A percentile compares a stretch with the other conserved stretches of the same genome.
Conservation (phyloP, 2,329 filamentous ascomycete genomes). For the Microdochium nivale region DNA sequence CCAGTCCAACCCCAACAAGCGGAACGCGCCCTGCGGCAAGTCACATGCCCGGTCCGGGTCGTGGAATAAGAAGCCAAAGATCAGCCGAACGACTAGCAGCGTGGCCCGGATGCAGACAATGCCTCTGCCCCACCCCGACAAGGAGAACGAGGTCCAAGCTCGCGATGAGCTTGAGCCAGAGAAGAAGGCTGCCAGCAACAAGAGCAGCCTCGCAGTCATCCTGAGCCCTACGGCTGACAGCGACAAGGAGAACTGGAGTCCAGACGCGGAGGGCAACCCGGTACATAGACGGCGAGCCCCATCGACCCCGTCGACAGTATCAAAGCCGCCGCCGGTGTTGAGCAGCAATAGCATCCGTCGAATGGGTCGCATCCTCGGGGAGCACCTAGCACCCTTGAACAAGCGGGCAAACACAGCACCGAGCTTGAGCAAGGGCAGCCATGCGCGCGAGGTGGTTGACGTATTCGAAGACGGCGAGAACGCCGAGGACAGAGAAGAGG, state of each 20-base stretch:
- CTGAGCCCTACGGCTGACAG: slow-evolving; percentile 56
- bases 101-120: slow-evolving; percentile 49
- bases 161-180: slow-evolving; percentile 12
- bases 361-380: slow-evolving; percentile 29
- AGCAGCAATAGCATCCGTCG: slow-evolving; percentile 28
- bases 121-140: slow-evolving; percentile 14
- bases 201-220: slow-evolving; percentile 31
- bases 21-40: slow-evolving; percentile 41
- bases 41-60: slow-evolving; percentile 16
- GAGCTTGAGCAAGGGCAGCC: slow-evolving; percentile 10
- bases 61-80: slow-evolving; percentile 50
- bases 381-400: slow-evolving; percentile 23
- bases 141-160: slow-evolving; percentile 13
- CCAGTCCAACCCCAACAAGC: slow-evolving; percentile 53
- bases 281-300: slow-evolving; percentile 20
- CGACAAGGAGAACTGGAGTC: slow-evolving; percentile 90
- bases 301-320: slow-evolving; percentile 24
- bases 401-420: slow-evolving; percentile 31
- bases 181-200: slow-evolving; percentile 17
- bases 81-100: slow-evolving; percentile 53
- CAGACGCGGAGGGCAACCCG: slow-evolving; percentile 36
- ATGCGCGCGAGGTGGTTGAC: slow-evolving; percentile 24
- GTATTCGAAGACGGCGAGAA: slow-evolving; percentile 45
- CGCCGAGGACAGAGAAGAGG: slow-evolving; percentile 1
- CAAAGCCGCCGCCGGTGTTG: neutral